phyloP scores from a whole-genome alignment of 116 monocot species.

The Trichopus zeylanicus region DNA sequence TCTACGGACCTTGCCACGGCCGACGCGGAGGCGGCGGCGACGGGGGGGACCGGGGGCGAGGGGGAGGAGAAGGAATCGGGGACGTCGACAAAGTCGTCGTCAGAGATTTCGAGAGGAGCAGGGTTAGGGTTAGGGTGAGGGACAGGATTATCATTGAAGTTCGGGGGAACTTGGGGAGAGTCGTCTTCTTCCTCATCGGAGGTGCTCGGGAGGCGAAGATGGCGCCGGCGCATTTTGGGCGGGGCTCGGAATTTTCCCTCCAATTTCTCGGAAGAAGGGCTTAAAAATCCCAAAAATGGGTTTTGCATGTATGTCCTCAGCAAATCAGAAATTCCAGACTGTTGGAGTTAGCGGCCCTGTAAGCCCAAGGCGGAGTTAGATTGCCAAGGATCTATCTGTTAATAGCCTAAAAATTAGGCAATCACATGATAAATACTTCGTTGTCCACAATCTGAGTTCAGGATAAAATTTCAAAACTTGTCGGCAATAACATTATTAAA shows the following conservation, averaged over 20 bases:
- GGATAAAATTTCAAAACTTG: too few species aligned
- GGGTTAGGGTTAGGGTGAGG: constrained; percentile 12
- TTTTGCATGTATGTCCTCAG: background rate
- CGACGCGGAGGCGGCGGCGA: background rate
- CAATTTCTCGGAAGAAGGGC: background rate
- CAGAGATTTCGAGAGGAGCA: constrained; percentile 17
- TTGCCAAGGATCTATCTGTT: too few species aligned
- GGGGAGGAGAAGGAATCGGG: constrained; percentile 7
- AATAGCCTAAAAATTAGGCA: too few species aligned
- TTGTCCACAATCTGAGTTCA: too few species aligned
- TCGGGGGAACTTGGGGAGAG: too few species aligned
- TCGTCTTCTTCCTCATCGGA: constrained; percentile 15
- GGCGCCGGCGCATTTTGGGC: background rate
- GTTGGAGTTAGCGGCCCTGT: too few species aligned
- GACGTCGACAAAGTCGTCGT: constrained; percentile 28
- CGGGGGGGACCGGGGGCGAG: constrained; percentile 2
- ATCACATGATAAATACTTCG: too few species aligned
- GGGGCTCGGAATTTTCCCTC: background rate
- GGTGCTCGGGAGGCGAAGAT: constrained; percentile 5
- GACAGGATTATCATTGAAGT: background rate
- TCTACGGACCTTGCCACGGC: constrained; percentile 2
- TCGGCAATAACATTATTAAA: too few species aligned
- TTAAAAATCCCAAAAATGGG: background rate
- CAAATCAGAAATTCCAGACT: too few species aligned
- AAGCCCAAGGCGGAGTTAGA: too few species aligned